Conservation (phyloP, 768 basidiomycete species). For the Phanerochaete sordida region DNA sequence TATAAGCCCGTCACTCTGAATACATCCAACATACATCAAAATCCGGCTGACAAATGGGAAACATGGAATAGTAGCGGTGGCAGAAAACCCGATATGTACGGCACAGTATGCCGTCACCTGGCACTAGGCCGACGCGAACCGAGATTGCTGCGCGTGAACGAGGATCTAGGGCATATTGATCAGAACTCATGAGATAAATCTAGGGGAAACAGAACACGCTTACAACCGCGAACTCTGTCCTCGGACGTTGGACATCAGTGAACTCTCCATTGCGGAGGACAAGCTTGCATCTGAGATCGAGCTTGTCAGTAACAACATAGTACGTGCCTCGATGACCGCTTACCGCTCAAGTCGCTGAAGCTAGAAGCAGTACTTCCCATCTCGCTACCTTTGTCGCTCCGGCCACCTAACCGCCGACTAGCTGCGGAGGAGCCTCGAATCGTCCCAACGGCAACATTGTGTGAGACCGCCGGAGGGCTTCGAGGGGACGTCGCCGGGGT, state of each 20-base stretch:
- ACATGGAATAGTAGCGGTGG: not conserved
- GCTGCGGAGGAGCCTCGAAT: conserved; percentile 21
- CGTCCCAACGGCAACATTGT: conserved; percentile 50
- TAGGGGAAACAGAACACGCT: conserved; percentile 29
- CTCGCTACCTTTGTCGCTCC: conserved; percentile 39
- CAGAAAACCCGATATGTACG: not conserved
- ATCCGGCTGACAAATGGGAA: not conserved
- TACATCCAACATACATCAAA: not conserved
- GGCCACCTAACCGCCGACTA: conserved; percentile 17
- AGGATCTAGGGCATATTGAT: conserved; percentile 26
- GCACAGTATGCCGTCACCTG: not conserved
- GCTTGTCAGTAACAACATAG: not conserved
- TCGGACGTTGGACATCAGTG: conserved; percentile 70
- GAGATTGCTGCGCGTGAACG: conserved; percentile 29
- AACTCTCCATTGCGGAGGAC: conserved; percentile 76
- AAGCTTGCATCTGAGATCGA: conserved; percentile 57
- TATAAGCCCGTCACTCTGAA: not conserved
- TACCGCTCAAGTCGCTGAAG: conserved; percentile 86
- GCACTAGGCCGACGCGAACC: not conserved
- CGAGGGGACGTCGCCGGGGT: conserved; percentile 55
- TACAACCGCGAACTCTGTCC: conserved; percentile 67
- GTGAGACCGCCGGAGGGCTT: conserved; percentile 58
- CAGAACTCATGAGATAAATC: not conserved
- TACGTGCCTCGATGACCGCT: conserved; percentile 18
- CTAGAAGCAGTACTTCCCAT: conserved; percentile 74